Base-by-base conservation (phyloP, 441 rosid genomes). In the Pelargonium myrrhifolium region DNA sequence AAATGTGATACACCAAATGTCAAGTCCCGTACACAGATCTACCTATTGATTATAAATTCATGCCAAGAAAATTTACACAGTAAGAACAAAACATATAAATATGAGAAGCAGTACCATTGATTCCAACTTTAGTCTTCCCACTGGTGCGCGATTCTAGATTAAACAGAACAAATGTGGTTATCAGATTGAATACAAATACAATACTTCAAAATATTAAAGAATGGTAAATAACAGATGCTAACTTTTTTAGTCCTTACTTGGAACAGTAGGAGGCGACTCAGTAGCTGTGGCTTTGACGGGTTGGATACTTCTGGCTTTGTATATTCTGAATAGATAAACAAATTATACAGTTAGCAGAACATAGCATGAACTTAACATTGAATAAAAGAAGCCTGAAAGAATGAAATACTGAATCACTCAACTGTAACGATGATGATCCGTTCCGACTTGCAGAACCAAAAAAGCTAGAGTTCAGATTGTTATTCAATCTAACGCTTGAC, bases 281-380 rank as follows among this genome's bases (percentile, higher is more conserved):
- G 90, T 86, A 47, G 96, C 99, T 0, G 89, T 89, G 71, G 97
- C 96, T 81, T 76, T 85, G 82, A 88, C 72, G n/a, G 93, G 87
- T 65, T 83, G 90, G 64, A 85, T 69, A 63, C 74, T 80, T 76
- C 71, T 77, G 31, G 66, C 75, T 47, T 56, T 69, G 85, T 82
- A 69, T 67, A 63, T 77, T 66, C 96, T 93, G 81, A 18, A 64
- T 1, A 66, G 11, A 31, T 10, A 2, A 72, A 1, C 49, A 63
- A 67, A 3, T 3, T 28, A 28, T 26, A 56, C 26, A 3, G 37
- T 11, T 8, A 65, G 65, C 72, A 53, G 71, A 66, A 11, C 28
- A 47, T 21, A 58, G 20, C 20, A 17, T 51, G 14, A 5, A 49
- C 20, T 15, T 49, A 49, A 49, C 56, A 49, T 6, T 49, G 17